A percentile compares a stretch with the other conserved stretches of the same genome.
Conservation (phyloP, 1,284 basidiomycete genomes). For the Lentinus polychrous region DNA sequence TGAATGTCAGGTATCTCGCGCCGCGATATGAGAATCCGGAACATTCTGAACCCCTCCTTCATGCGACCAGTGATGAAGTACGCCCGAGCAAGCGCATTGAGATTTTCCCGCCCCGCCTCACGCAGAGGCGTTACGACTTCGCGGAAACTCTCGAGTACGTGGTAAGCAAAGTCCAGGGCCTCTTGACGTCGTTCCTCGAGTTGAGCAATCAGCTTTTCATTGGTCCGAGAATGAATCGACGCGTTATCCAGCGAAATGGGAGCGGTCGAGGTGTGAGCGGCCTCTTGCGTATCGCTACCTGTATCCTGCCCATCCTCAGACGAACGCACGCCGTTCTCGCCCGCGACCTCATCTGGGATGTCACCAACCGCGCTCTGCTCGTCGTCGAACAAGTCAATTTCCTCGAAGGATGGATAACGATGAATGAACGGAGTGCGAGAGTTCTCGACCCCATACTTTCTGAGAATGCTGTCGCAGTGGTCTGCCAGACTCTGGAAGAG, state of each 20-base stretch:
- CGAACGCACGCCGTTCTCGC: too few species aligned
- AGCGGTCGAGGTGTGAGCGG: too few species aligned
- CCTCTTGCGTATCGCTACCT: too few species aligned
- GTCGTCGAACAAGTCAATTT: too few species aligned
- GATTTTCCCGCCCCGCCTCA: constrained; percentile 38
- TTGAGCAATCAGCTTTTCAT: constrained; percentile 5
- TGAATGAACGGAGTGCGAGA: too few species aligned
- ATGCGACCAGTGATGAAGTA: constrained; percentile 51
- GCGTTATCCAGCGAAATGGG: too few species aligned
- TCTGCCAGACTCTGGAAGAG: constrained; percentile 35
- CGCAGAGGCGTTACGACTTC: constrained; percentile 37
- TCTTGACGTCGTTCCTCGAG: constrained; percentile 22
- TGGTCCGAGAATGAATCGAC: too few species aligned
- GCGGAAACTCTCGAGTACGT: constrained; percentile 39
- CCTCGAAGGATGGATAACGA: not conserved
- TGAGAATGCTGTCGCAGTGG: not conserved
- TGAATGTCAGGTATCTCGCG: constrained; percentile 49
- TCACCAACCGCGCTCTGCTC: too few species aligned
- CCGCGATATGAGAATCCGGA: constrained; percentile 40
- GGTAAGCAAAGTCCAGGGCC: constrained; percentile 34
- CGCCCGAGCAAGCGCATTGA: constrained; percentile 57
- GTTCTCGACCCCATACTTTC: too few species aligned
- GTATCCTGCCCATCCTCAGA: too few species aligned
- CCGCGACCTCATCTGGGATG: too few species aligned
- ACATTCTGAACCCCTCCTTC: constrained; percentile 37